Percentiles rank a stretch among this genome's conserved stretches.
Evolutionary conservation across 1,139 yeast species (phyloP).

Genomic region (Blastobotrys arbuscula): DNA sequence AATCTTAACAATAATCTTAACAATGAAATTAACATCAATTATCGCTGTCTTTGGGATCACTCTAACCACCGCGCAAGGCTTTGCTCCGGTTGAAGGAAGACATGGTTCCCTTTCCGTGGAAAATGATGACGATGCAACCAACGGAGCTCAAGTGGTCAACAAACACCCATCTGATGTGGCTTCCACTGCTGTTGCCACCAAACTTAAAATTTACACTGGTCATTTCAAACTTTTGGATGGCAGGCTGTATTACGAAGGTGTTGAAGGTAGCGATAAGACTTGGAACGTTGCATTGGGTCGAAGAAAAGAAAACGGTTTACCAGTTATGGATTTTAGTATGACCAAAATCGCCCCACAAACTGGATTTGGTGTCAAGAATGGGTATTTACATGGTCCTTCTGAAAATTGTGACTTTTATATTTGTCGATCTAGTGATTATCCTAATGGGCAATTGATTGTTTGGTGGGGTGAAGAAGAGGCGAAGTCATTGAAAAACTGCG

Average conservation of each 20-base stretch:
- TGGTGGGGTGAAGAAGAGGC: not conserved
- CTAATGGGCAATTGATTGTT: not conserved
- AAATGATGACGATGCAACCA: not conserved
- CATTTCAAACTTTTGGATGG: not conserved
- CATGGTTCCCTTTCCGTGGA: not conserved
- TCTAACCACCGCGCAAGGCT: not conserved
- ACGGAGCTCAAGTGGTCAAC: not conserved
- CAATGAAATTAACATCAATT: not conserved
- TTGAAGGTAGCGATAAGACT: not conserved
- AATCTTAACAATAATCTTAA: not conserved
- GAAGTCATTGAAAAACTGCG: not conserved
- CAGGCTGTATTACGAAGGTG: not conserved
- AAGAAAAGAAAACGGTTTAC: not conserved
- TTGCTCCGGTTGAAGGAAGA: not conserved
- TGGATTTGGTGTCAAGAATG: not conserved
- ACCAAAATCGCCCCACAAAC: conserved; percentile 1
- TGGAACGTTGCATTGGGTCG: conserved; percentile 1
- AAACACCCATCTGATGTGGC: not conserved
- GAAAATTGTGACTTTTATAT: not conserved
- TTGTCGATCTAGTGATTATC: not conserved
- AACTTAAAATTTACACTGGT: not conserved
- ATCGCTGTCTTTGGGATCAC: not conserved
- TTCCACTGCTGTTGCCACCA: not conserved
- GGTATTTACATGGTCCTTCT: not conserved
- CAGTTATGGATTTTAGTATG: not conserved